Conservation (phyloP, 2,329 filamentous ascomycete genomes). For the Cryphonectria japonica region DNA sequence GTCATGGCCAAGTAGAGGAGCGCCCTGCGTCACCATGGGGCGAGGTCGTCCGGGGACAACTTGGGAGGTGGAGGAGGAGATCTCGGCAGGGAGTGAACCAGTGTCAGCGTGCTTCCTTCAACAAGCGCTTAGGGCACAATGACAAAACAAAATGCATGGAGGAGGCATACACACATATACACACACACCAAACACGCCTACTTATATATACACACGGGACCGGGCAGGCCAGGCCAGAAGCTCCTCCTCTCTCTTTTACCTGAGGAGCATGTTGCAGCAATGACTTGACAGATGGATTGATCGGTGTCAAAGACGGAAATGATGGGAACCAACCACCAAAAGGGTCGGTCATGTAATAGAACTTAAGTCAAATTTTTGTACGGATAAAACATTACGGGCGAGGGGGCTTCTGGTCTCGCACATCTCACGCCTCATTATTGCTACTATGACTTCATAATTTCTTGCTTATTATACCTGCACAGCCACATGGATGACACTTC, state of each 20-base stretch:
- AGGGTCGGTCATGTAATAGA: slow-evolving; percentile 20
- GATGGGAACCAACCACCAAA: not conserved
- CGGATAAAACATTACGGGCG: slow-evolving; percentile 14
- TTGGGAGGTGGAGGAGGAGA: not conserved
- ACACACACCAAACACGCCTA: not conserved
- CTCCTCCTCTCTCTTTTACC: not conserved
- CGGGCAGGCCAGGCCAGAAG: not conserved
- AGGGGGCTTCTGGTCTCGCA: not conserved
- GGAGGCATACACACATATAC: not conserved
- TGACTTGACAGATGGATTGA: slow-evolving; percentile 3
- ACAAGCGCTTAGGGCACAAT: not conserved
- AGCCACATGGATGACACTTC: not conserved
- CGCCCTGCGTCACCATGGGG: not conserved
- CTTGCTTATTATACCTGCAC: not conserved
- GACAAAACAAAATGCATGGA: not conserved
- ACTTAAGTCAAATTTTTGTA: slow-evolving; percentile 18
- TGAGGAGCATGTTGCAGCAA: slow-evolving; percentile 3
- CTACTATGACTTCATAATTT: not conserved
- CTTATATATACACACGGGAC: slow-evolving; percentile 8
- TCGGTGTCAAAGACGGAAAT: not conserved
- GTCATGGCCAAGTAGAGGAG: slow-evolving; percentile 75
- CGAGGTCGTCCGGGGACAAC: not conserved
- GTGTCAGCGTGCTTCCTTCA: not conserved
- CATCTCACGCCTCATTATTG: not conserved
- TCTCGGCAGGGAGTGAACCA: not conserved